phyloP scores from a whole-genome alignment of 225 moss, liverwort and hornwort species.

The Sphagnum tenellum region DNA sequence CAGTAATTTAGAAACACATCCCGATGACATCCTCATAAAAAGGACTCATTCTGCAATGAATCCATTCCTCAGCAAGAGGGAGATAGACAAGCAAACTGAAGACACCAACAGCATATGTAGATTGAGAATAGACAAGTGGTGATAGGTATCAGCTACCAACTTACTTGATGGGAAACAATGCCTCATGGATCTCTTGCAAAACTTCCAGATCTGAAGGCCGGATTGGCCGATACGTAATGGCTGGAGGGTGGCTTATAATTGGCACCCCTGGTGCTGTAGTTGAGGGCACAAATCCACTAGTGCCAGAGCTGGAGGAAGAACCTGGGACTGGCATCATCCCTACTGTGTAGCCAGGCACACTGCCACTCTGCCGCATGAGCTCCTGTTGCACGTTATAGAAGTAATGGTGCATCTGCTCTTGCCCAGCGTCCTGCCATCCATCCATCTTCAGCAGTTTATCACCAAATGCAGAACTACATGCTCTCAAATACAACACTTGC shows the following conservation, averaged over 20 bases:
- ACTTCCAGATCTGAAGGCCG: conserved; percentile 71
- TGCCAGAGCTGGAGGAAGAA: conserved; percentile 24
- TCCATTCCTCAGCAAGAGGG: no score
- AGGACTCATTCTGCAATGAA: no score
- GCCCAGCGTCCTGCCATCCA: conserved; percentile 27
- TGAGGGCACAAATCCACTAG: conserved; percentile 21
- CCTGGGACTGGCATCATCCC: conserved; percentile 25
- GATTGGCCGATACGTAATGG: conserved; percentile 73
- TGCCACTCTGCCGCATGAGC: conserved; percentile 38
- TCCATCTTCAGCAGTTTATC: no score
- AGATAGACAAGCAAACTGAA: no score
- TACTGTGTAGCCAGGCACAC: conserved; percentile 24
- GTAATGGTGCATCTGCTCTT: conserved; percentile 48
- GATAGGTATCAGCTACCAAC: neutral
- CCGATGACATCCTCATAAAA: no score
- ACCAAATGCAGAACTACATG: no score
- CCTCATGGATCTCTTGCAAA: conserved; percentile 70
- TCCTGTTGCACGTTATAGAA: conserved; percentile 44
- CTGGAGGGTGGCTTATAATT: conserved; percentile 44
- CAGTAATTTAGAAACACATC: no score
- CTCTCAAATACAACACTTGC: no score
- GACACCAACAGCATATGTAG: no score
- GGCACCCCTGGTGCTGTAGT: conserved; percentile 46
- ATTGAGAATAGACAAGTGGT: no score
- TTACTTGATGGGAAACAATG: conserved; percentile 88